Evolutionary conservation across 257 asterid genomes (phyloP).

Genomic region (Nyctanthes arbortristis): DNA sequence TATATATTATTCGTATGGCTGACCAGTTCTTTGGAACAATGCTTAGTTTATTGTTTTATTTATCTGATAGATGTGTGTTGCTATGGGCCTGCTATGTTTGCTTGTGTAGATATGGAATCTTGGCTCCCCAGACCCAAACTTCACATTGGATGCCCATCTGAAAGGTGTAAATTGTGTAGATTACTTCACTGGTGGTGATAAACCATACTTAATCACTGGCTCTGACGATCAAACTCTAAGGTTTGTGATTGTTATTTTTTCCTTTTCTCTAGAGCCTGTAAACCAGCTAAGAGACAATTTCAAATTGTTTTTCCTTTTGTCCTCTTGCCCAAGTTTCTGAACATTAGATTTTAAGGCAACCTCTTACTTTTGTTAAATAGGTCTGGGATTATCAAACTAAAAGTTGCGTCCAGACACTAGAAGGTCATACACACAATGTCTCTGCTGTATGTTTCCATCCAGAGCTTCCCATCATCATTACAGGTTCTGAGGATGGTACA

Average conservation of each 20-base stretch:
- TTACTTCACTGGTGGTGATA: conserved; percentile 97
- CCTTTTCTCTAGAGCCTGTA: no score
- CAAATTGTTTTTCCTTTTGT: conserved; percentile 15
- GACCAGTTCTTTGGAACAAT: background rate
- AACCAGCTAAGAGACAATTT: no score
- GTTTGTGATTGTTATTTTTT: no score
- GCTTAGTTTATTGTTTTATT: background rate
- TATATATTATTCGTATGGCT: background rate
- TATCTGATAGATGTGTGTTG: background rate
- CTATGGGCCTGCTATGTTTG: conserved; percentile 20
- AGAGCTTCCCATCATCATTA: conserved; percentile 94
- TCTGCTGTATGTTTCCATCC: conserved; percentile 99
- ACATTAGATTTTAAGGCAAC: conserved; percentile 9
- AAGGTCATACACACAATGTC: conserved; percentile 99
- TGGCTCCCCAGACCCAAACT: conserved; percentile 99
- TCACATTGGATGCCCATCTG: conserved; percentile 92
- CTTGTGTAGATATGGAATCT: conserved; percentile 91
- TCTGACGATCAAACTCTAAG: conserved; percentile 99
- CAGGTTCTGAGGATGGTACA: conserved; percentile 99
- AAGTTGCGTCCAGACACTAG: conserved; percentile 98
- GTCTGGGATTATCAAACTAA: conserved; percentile 99
- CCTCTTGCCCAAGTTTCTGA: conserved; percentile 20
- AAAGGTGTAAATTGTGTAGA: conserved; percentile 99
- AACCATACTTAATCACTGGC: conserved; percentile 91
- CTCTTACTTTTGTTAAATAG: conserved; percentile 46